Base-by-base conservation (phyloP, 2,329 filamentous ascomycete species). In the Trichophaea hybrida region DNA sequence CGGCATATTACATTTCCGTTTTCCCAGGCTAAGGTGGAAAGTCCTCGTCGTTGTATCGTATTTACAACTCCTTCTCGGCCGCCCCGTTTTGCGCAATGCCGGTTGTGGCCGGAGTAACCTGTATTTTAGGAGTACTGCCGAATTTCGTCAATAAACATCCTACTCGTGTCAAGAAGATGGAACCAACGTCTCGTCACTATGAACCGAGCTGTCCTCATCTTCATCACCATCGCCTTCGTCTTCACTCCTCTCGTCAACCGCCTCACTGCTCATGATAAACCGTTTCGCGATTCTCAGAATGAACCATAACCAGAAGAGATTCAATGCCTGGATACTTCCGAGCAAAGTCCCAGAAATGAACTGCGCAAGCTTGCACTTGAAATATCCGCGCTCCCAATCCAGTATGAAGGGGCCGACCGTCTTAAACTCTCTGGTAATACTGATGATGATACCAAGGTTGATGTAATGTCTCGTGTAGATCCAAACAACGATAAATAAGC, bases 381-480 rank as follows among this genome's bases (percentile, higher is more conserved):
- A 91, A 72, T 88, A 85, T 69, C 83, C 75, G 0, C 79, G 80
- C 57, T 79, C 82, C 86, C 86, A 91, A 75, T 90, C 80, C 63
- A 91, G 75, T 69, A 82, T 81, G 71, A 81, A 90, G 46, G 85
- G 83, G 0, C 86, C 86, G 59, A 90, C 75, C 46, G 83, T 87
- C 67, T 78, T 76, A 74, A 87, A 89, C 69, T 88, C 81, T 67
- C 82, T 86, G 68, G 89, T 80, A 62, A 89, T 78, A 38, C 84
- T 86, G 72, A 76, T 82, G 69, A 93, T 77, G 72, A 93, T 88
- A 69, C 78, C 77, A 55, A 91, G 77, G 74, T 91, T 91, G 70
- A 89, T 77, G 74, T 83, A 88, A 74, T 97, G 90, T 58, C 90
- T 88, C 64, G 91, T 76, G 75, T 97, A 96, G 69, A 88, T 82